A percentile compares a stretch with the other conserved stretches of the same genome.
These are phyloP conservation scores for Sextonia rubra DNA, from an alignment of 164 flowering plant species.

Conservation along the genomic window DNA sequence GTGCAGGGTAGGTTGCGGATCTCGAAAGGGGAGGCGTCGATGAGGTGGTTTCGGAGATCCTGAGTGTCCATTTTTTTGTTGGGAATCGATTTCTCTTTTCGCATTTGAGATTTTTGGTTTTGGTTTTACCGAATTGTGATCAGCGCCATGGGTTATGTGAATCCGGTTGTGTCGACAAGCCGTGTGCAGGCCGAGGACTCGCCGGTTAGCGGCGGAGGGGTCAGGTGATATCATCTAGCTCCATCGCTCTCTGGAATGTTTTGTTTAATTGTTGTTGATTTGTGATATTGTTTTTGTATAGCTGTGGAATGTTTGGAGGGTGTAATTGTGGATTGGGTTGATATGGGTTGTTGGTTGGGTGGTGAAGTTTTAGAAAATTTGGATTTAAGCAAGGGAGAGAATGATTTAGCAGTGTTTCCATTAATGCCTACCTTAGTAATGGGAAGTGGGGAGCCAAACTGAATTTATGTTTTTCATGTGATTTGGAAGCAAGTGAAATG, in stretches of 20 bases:
- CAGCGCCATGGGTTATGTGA: constrained; percentile 64
- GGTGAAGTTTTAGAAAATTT: not conserved
- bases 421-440: not conserved
- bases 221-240: constrained; percentile 49
- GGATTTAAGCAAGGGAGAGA: not conserved
- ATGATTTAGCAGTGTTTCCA: not conserved
- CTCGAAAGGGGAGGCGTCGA: not conserved
- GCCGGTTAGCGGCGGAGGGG: constrained; percentile 90
- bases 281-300: not conserved
- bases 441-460: not conserved
- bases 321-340: not conserved
- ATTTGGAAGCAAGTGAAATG: too few relatives aligned
- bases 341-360: not conserved
- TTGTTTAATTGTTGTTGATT: not conserved
- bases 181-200: constrained; percentile 60
- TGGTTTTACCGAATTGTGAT: not conserved
- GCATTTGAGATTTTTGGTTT: not conserved
- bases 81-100: not conserved
- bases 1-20: not conserved
- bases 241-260: not conserved
- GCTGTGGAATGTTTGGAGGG: not conserved
- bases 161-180: constrained; percentile 55
- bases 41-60: not conserved
- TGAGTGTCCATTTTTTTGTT: not conserved
- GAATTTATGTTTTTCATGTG: too few relatives aligned